Evolutionary conservation across 768 basidiomycete species (phyloP).

Genomic region (Boletus coccyginus): DNA sequence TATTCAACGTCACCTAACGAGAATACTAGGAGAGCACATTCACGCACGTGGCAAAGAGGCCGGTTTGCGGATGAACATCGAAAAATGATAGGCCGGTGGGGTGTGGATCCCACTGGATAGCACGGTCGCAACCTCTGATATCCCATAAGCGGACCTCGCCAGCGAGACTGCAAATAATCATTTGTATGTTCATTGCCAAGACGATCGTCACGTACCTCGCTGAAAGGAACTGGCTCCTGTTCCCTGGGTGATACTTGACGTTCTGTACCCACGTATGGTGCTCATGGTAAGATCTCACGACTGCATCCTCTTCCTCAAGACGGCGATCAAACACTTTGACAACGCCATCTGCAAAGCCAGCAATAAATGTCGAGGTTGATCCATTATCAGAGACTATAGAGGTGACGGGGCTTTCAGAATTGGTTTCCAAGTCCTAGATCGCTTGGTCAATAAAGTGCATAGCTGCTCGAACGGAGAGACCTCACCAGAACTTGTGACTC

Average conservation of each 20-base stretch:
- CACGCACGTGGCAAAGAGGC: slow-evolving; percentile 83
- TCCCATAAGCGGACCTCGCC: slow-evolving; percentile 95
- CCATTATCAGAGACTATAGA: slow-evolving; percentile 76
- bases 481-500: slow-evolving; percentile 75
- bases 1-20: slow-evolving; percentile 23
- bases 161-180: slow-evolving; percentile 57
- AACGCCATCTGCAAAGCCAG: slow-evolving; percentile 90
- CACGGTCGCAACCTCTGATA: slow-evolving; percentile 58
- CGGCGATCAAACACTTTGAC: slow-evolving; percentile 91
- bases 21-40: background rate
- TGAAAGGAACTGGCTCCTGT: slow-evolving; percentile 71
- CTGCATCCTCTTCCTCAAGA: slow-evolving; percentile 77
- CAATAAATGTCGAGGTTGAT: slow-evolving; percentile 75
- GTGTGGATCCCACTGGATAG: slow-evolving; percentile 63
- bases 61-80: slow-evolving; percentile 80
- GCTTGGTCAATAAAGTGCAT: background rate
- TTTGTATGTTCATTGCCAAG: background rate
- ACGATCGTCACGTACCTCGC: slow-evolving; percentile 59
- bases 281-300: slow-evolving; percentile 71
- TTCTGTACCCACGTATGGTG: slow-evolving; percentile 92
- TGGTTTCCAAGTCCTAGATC: slow-evolving; percentile 80
- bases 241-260: slow-evolving; percentile 77
- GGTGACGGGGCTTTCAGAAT: slow-evolving; percentile 88
- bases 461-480: background rate
- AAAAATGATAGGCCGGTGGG: slow-evolving; percentile 77